A percentile compares a stretch with the other conserved stretches of the same genome.
These are phyloP conservation scores for Tolypocladium tundrense DNA, from an alignment of 2,329 filamentous ascomycete genomes.

Conservation along the genomic window DNA sequence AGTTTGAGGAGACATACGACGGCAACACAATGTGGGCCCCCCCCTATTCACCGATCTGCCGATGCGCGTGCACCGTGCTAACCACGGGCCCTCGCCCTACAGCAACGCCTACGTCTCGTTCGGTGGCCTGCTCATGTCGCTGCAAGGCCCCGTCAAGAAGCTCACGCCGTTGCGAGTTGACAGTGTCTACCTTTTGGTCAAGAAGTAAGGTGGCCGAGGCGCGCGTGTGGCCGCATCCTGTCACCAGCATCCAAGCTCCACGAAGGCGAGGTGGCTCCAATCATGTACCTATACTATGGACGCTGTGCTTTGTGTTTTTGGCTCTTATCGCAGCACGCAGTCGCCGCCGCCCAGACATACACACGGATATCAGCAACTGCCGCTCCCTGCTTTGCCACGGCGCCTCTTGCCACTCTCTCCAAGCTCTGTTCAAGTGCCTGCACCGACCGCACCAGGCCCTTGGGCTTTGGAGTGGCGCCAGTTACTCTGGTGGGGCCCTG, in stretches of 20 bases:
- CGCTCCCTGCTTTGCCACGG: not conserved
- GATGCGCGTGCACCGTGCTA: not conserved
- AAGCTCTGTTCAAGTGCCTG: not conserved
- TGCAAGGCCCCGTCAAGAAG: slow-evolving; percentile 94
- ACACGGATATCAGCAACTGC: not conserved
- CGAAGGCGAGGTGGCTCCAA: not conserved
- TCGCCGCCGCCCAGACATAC: not conserved
- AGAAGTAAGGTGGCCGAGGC: slow-evolving; percentile 47
- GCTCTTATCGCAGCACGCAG: not conserved
- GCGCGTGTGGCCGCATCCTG: not conserved
- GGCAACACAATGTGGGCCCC: slow-evolving; percentile 65
- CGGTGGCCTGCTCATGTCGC: slow-evolving; percentile 78
- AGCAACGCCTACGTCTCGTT: slow-evolving; percentile 95
- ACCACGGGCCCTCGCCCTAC: not conserved
- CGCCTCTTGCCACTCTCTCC: not conserved
- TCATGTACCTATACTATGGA: not conserved
- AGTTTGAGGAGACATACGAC: slow-evolving; percentile 70
- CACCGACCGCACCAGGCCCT: not conserved
- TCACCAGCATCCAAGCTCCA: not conserved
- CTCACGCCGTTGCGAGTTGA: slow-evolving; percentile 86
- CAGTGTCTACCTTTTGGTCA: slow-evolving; percentile 84
- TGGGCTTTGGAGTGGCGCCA: slow-evolving; percentile 10
- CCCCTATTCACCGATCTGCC: not conserved
- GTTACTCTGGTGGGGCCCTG: slow-evolving; percentile 46
- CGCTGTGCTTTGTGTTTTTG: not conserved